Evolutionary conservation across 1,284 basidiomycete genomes (phyloP), one percentile per base, ranked within the genome.

Genomic region (Irpex sp.): DNA sequence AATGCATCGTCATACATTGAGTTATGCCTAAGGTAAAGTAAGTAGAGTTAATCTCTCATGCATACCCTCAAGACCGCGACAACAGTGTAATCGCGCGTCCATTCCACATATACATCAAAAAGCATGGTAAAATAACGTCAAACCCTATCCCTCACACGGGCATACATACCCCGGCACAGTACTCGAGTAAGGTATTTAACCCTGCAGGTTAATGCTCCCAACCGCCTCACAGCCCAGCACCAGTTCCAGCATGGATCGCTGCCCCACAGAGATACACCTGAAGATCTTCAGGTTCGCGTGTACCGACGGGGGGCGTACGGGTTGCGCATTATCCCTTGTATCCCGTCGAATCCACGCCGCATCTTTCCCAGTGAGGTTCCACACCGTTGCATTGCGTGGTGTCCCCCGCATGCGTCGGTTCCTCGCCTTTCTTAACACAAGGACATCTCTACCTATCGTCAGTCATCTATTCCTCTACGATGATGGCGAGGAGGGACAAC

Each of bases 281-380:
- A 52, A 54, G 21, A 60, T 60, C 9, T 48, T 40, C 17, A 31
- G 19, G 11, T 36, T 34, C 8, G 59, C 59, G 5, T 60, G 59
- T 40, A 60, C 59, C 5, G 59, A 60, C 21, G 59, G 59, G 8
- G 59, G 59, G n/a, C 38, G 38, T 31, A 60, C 49, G 5, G 59
- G 59, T 17, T n/a, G 49, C 34, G 51, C 59, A 5, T 49, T 60
- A 4, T 49, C 59, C n/a, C 11, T 37, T 15, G 59, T 60, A 5
- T 60, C 59, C 7, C 59, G 19, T 34, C 13, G 13, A 8, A 37
- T 60, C 36, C 59, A 54, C 11, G 26, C 40, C 40, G 4, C 40
- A 44, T 44, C 40, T 2, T 44, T 15, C 40, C 40, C 40, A 44
- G 40, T 44, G 11, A 44, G 15, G 40, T 44, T 44, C 15, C 40